Evolutionary conservation across 805 yeast species (phyloP).

Genomic region (Metschnikowia kunwiensis): DNA sequence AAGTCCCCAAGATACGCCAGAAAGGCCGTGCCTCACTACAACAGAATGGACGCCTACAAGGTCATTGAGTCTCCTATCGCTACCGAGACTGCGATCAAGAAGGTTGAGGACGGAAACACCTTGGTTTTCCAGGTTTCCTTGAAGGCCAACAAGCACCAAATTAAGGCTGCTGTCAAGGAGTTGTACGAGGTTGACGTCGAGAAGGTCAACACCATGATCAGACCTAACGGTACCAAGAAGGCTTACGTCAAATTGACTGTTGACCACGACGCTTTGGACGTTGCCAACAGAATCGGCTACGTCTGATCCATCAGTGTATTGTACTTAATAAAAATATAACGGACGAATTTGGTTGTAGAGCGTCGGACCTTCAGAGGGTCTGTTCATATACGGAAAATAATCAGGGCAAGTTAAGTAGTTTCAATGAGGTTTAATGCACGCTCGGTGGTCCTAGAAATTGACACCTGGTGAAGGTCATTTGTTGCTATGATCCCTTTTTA

Average conservation of each 20-base stretch:
- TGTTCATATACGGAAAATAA: no score
- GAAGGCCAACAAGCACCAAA: slow-evolving; percentile 97
- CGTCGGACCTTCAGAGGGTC: no score
- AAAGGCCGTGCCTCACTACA: slow-evolving; percentile 96
- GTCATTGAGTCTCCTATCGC: slow-evolving; percentile 92
- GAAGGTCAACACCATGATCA: slow-evolving; percentile 93
- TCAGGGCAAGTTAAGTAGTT: no score
- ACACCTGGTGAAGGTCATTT: no score
- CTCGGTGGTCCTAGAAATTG: no score
- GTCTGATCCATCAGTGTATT: slow-evolving; percentile 50
- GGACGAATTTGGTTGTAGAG: slow-evolving; percentile 12
- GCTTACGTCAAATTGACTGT: slow-evolving; percentile 99
- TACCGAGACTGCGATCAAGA: slow-evolving; percentile 98
- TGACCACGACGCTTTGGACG: slow-evolving; percentile 98
- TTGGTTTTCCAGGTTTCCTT: slow-evolving; percentile 97
- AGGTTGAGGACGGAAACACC: slow-evolving; percentile 99
- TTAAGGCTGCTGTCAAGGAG: slow-evolving; percentile 97
- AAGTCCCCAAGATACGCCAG: slow-evolving; percentile 94
- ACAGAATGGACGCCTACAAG: slow-evolving; percentile 95
- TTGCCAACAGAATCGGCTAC: slow-evolving; percentile 99
- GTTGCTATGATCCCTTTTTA: no score
- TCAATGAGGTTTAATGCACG: no score
- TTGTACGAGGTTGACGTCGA: slow-evolving; percentile 93
- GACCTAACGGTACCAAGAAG: slow-evolving; percentile 99
- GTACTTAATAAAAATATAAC: slow-evolving; percentile 20